Evolutionary conservation across 2,329 filamentous ascomycete species (phyloP), one percentile per base, ranked within the genome.

Genomic region (Fusarium azukiicola): DNA sequence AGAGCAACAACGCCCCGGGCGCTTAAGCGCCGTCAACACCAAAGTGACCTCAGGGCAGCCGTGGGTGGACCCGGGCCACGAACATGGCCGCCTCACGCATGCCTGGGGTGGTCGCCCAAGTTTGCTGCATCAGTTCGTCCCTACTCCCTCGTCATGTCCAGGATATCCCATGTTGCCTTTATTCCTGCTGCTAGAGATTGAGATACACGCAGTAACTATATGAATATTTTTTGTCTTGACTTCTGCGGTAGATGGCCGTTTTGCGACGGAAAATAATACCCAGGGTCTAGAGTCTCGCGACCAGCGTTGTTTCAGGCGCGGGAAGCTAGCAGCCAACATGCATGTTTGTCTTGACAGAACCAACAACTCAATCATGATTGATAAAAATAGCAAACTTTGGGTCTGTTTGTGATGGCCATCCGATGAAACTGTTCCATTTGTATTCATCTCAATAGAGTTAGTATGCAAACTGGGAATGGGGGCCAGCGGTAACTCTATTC

Each of bases 251-350:
- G 11, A 21, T 16, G 40, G 27, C 17, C 40, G 5, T 32, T 64
- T 40, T 46, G n/a, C 11, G 17, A 64, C 40, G 23, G 46, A 64
- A 58, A 32, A 21, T 46, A 11, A 46, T 6, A 32, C 58, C 3
- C 10, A 46, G 13, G 11, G 40, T 32, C 13, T 19, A 58, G 12
- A 14, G 36, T 36, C 19, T 7, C 8, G 58, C 3, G 11, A 64
- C 58, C 23, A 46, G 58, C 58, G 13, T 16, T 13, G 58, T 64
- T 64, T 64, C 58, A 64, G 58, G 58, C 46, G 40, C 14, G 21
- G 19, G 11, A 46, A 46, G 42, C 58, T 46, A 64, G 17, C 58
- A 64, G 32, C 58, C 40, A 64, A 64, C 58, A 64, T 64, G 58
- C 58, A 64, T 64, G 46, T 64, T 16, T 46, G 11, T 21, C 16